Evolutionary conservation across 495 filamentous ascomycete species (phyloP), one percentile per base, ranked within the genome.

Genomic region (Letharia lupina): DNA sequence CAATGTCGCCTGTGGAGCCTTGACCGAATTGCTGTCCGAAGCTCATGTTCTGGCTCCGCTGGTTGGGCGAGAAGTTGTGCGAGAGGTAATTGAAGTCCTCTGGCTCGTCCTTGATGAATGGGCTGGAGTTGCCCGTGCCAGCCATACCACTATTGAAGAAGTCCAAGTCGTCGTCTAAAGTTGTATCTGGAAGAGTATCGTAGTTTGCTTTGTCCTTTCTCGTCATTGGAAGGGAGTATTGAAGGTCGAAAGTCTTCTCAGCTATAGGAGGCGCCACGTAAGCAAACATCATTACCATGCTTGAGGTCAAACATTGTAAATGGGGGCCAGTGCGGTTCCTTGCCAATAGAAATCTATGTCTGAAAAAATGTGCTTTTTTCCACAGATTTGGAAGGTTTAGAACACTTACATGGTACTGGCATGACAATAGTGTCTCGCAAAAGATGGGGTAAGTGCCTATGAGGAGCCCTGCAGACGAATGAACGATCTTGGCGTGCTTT

Each of bases 91-190:
- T 77, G 69, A 82, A 81, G 68, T 91, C 87, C 76, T 89, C 83
- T 63, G 87, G 84, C 77, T 93, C 89, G 76, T 86, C 82, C 76
- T 92, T 92, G 76, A 92, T 91, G 75, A 83, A 91, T 62, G 88
- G 84, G 73, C 82, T 82, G 48, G 82, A 81, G 31, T 74, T 74
- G 61, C 74, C 77, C n/a, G 74, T 77, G 45, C 76, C 75, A 62
- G 73, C 76, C 78, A 81, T 80, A 63, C 71, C 75, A 63, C 65
- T 71, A 20, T 63, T 70, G 70, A 78, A 77, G 28, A 74, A 70
- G 69, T 77, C 72, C 64, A 79, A 59, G 35, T 70, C 74, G 64
- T 78, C 73, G 73, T 77, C 76, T 59, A 75, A 72, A 50, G 67
- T 71, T 62, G 72, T 61, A 63, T 75, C 72, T 31, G 67, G 56